Percentiles rank a stretch among this genome's conserved stretches.
Evolutionary conservation across 495 filamentous ascomycete species (phyloP).

Genomic region (Eremomyces bilateralis): DNA sequence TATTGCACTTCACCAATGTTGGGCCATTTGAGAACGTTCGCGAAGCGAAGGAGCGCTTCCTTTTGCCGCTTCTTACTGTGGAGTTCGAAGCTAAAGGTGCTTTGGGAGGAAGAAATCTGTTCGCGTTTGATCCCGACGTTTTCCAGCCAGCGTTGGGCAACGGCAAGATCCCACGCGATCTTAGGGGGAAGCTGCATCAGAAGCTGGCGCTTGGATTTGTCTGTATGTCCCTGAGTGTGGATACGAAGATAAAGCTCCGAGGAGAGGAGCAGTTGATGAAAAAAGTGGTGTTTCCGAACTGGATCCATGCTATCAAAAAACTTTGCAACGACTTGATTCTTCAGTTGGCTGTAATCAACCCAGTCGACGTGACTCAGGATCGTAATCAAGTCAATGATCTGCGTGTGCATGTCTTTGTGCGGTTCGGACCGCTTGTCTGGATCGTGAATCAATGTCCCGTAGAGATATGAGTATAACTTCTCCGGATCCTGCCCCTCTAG

Average conservation of each 20-base stretch:
- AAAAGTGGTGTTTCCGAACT: conserved; percentile 34
- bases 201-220: conserved; percentile 31
- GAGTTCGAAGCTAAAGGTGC: conserved; percentile 29
- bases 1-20: conserved; percentile 39
- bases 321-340: conserved; percentile 42
- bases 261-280: conserved; percentile 51
- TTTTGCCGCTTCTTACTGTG: conserved; percentile 40
- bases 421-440: conserved; percentile 19
- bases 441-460: conserved; percentile 23
- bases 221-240: conserved; percentile 28
- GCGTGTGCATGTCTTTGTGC: conserved; percentile 34
- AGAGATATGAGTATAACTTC: conserved; percentile 17
- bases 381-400: conserved; percentile 45
- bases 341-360: conserved; percentile 42
- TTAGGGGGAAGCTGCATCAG: conserved; percentile 37
- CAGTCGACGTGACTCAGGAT: conserved; percentile 37
- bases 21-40: conserved; percentile 50
- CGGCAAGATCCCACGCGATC: conserved; percentile 44
- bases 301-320: conserved; percentile 32
- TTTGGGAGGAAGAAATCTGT: conserved; percentile 15
- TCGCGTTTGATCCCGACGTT: conserved; percentile 35
- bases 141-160: conserved; percentile 46
- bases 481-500: conserved; percentile 13
- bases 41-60: conserved; percentile 39
- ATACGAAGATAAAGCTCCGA: conserved; percentile 44